Evolutionary conservation across 2,329 filamentous ascomycete species (phyloP), one percentile per base, ranked within the genome.

Genomic region (Exophiala mesophila): DNA sequence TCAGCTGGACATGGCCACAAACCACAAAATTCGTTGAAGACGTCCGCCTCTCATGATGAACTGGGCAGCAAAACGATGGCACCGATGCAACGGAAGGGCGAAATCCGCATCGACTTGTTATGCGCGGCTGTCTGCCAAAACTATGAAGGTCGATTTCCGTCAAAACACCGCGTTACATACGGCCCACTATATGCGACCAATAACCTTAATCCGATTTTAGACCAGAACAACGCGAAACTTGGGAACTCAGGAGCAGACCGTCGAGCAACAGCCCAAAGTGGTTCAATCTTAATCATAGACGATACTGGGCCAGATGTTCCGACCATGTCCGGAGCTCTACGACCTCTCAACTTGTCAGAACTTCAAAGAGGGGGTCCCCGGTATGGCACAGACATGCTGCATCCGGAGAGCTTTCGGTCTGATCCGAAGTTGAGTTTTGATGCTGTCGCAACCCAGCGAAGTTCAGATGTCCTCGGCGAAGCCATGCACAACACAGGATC

Each of bases 211-310:
- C 32, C 39, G 18, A 28, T 39, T 12, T 16, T 28, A 15, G 31
- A 38, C 4, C n/a, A 24, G 12, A 19, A 24, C 20, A 39, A 29
- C 29, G 32, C 36, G 13, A 16, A 34, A 23, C 21, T 33, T 18
- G 39, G 24, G 26, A 45, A 45, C 45, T 59, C 52, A 40, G 64
- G 73, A 32, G 45, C 56, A 21, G 52, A 59, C 39, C 79, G 75
- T 50, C 70, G 70, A 42, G 77, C 90, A 32, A 92, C 88, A 0
- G 73, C 74, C 8, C 85, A 87, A n/a, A 94, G 87, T 69, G 83
- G 89, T 58, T 94, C 88, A 0, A 94, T 95, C 52, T 75, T 95
- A 41, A 94, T 95, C 57, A 80, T 94, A 24, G 86, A 94, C 54
- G 66, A 66, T 5, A 54, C 63, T 6, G 56, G 63, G 26, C 50